Percentiles rank a stretch among this genome's conserved stretches.
Evolutionary conservation across 768 basidiomycete genomes (phyloP).

Genomic region (Boletus pseudo-olivaceus): DNA sequence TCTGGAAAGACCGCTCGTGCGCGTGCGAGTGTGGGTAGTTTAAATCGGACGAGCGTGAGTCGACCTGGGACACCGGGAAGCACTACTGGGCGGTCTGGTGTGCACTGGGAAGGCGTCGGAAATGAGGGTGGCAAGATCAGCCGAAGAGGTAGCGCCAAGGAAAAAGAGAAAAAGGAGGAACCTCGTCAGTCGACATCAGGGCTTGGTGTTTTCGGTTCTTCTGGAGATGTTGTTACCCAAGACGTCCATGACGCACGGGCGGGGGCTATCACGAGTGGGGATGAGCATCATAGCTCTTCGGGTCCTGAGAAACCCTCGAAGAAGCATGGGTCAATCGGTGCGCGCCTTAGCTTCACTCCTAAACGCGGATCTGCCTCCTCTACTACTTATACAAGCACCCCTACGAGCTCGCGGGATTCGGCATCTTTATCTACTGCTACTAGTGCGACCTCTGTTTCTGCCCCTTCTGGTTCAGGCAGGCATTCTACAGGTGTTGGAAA

Average conservation of each 20-base stretch:
- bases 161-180: constrained; percentile 46
- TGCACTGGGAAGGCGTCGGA: constrained; percentile 75
- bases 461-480: constrained; percentile 57
- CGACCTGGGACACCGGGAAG: constrained; percentile 73
- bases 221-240: constrained; percentile 30
- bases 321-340: constrained; percentile 53
- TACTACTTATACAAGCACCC: constrained; percentile 78
- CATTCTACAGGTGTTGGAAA: constrained; percentile 62
- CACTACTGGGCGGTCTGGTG: constrained; percentile 43
- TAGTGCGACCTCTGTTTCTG: constrained; percentile 71
- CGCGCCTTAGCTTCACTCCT: constrained; percentile 73
- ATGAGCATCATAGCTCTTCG: constrained; percentile 48
- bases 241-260: constrained; percentile 43
- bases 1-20: constrained; percentile 72
- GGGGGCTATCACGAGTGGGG: constrained; percentile 49
- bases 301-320: constrained; percentile 63
- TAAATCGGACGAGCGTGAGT: constrained; percentile 63
- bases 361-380: constrained; percentile 90
- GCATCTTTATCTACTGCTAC: constrained; percentile 77
- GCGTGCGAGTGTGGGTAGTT: constrained; percentile 72
- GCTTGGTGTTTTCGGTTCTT: constrained; percentile 36
- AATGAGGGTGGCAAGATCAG: constrained; percentile 34
- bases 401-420: constrained; percentile 84
- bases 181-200: constrained; percentile 24
- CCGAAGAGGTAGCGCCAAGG: constrained; percentile 37